Base-by-base conservation (phyloP, 2,329 filamentous ascomycete genomes). In the Dactylonectria estremocensis region DNA sequence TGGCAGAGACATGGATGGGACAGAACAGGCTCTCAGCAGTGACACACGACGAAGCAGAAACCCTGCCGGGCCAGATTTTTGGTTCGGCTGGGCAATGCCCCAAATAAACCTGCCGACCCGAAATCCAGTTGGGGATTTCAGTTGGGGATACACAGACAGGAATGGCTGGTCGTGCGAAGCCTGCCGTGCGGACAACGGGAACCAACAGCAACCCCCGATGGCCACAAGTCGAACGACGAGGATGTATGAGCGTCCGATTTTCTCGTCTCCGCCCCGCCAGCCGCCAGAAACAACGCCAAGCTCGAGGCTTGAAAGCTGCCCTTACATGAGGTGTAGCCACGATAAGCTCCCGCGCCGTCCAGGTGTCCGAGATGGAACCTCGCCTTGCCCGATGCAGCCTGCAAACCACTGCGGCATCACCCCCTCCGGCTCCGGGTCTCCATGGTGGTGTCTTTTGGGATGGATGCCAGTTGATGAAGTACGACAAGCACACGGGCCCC, bases 1-100 rank as follows among this genome's bases (percentile, higher is more conserved):
- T 72, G 68, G 43, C 58, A 72, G 71, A 75, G 73, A 75, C 73
- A 73, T 72, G 71, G 73, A 68, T 74, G 69, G 63, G 67, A 70
- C 66, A 74, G 66, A 65, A 65, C 63, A 64, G 65, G 64, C 49
- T 57, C 61, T 49, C 52, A 57, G 50, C 53, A 63, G 58, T 64
- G 31, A 59, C 65, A 67, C 65, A 60, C 64, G 37, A 64, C 48
- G 60, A 28, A 60, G 63, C 33, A 61, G 43, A 48, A 52, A 56
- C 63, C 63, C 18, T 66, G 57, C 45, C 57, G 16, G 16, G 14
- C 16, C 33, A 28, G 24, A 7, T 28, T 28, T 28, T 28, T 62
- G 53, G 20, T 45, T 33, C 35, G 22, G 45, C 37, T 37, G 35
- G 35, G 22, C 24, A 49, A 54, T 64, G 35, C 53, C 33, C 18